Percentiles rank a stretch among this genome's conserved stretches.
These are phyloP conservation scores for Aspergillus terreus DNA, from an alignment of 2,329 filamentous ascomycete genomes.

Conservation along the genomic window DNA sequence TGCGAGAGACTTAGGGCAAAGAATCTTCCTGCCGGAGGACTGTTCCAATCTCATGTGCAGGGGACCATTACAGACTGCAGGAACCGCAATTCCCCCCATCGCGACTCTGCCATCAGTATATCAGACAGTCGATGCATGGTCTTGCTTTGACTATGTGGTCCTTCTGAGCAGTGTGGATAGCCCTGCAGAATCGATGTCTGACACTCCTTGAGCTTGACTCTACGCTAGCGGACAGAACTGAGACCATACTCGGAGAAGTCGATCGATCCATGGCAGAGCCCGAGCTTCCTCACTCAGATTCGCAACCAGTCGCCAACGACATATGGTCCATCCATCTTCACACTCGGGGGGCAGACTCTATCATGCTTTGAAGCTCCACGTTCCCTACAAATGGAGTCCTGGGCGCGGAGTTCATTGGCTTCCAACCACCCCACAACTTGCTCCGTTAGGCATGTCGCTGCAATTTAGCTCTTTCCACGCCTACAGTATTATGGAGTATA, in stretches of 20 bases:
- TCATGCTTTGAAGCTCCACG: neutral
- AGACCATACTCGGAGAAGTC: neutral
- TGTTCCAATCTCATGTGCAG: neutral
- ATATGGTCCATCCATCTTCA: neutral
- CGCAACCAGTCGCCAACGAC: neutral
- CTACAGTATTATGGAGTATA: neutral
- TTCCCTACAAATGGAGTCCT: neutral
- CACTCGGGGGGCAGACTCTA: neutral
- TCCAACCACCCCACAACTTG: neutral
- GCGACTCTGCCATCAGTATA: neutral
- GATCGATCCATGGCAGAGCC: conserved; percentile 2
- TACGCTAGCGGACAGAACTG: neutral
- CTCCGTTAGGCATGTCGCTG: neutral
- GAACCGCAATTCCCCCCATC: neutral
- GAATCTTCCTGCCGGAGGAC: neutral
- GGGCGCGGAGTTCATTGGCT: neutral
- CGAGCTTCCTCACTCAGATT: neutral
- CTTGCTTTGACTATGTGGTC: neutral
- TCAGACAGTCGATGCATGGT: neutral
- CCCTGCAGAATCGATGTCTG: conserved; percentile 4
- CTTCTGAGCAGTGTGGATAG: neutral
- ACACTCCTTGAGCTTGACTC: conserved; percentile 4
- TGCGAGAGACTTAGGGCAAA: neutral
- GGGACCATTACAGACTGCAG: neutral
- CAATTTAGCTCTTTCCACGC: neutral